These are phyloP conservation scores for Aspergillus sp. DNA, from an alignment of 2,329 filamentous ascomycete genomes.

Conservation along the genomic window DNA sequence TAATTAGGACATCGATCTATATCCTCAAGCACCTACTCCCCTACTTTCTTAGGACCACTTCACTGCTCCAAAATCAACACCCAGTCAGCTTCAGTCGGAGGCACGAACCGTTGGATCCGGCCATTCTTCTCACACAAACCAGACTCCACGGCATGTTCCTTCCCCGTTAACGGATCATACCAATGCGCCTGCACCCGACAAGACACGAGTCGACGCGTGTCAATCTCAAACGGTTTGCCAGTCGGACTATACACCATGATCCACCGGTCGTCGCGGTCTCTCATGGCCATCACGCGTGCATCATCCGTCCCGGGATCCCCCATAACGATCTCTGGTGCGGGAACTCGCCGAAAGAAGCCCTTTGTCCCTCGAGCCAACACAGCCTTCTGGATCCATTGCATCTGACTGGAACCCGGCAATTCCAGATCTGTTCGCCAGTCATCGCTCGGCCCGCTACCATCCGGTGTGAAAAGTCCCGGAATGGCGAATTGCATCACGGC, in stretches of 20 bases:
- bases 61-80: too few relatives aligned
- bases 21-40: too few relatives aligned
- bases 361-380: conserved; percentile 2
- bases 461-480: not conserved
- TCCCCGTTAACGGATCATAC: not conserved
- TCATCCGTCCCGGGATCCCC: conserved; percentile 4
- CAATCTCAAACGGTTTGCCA: not conserved
- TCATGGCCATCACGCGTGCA: not conserved
- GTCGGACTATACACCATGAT: conserved; percentile 9
- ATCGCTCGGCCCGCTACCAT: not conserved
- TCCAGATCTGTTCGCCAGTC: conserved; percentile 1
- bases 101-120: too few relatives aligned
- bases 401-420: conserved; percentile 4
- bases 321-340: conserved; percentile 5
- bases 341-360: conserved; percentile 1
- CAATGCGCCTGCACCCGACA: not conserved
- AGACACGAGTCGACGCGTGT: not conserved
- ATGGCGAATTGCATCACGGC: conserved; percentile 1
- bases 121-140: too few relatives aligned
- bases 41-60: too few relatives aligned
- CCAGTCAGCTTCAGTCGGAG: too few relatives aligned
- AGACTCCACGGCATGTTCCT: too few relatives aligned
- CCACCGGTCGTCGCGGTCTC: not conserved
- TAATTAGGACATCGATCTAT: too few relatives aligned
- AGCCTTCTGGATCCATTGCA: conserved; percentile 5